These are phyloP conservation scores for Trametes polyzona DNA, from an alignment of 1,284 basidiomycete species.

Conservation along the genomic window DNA sequence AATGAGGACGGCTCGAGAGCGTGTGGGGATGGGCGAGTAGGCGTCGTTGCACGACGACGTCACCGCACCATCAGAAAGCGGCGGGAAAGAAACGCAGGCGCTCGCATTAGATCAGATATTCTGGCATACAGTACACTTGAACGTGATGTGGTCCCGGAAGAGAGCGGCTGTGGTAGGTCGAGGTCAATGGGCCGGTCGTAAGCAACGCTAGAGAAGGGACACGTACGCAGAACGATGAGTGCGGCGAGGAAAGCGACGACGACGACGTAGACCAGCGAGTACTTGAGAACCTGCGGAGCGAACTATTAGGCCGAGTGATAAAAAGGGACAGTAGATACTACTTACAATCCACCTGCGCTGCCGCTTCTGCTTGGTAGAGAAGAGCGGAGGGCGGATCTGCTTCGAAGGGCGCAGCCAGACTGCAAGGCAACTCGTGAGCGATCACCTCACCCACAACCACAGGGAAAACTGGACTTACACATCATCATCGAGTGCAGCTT, in stretches of 20 bases:
- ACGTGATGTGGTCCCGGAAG: conserved; percentile 70
- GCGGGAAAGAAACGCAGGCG: conserved; percentile 21
- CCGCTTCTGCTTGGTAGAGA: conserved; percentile 91
- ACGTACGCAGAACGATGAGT: conserved; percentile 80
- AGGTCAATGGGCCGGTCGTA: neutral
- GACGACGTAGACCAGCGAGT: conserved; percentile 83
- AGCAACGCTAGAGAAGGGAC: neutral
- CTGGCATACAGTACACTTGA: conserved; percentile 75
- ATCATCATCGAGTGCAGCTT: conserved; percentile 90
- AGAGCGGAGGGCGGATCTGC: conserved; percentile 94
- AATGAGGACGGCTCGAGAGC: conserved; percentile 23
- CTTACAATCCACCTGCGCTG: conserved; percentile 89
- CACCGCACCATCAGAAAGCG: conserved; percentile 18
- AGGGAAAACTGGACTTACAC: conserved; percentile 56
- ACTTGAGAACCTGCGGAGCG: conserved; percentile 66
- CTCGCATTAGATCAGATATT: conserved; percentile 74
- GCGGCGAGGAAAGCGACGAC: conserved; percentile 82
- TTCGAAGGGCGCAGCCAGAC: conserved; percentile 91
- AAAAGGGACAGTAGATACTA: conserved; percentile 25
- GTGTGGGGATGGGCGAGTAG: conserved; percentile 10
- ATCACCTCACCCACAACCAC: conserved; percentile 7
- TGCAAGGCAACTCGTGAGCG: conserved; percentile 31
- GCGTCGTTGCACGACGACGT: neutral
- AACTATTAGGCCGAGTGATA: neutral
- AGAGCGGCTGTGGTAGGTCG: conserved; percentile 53